A percentile compares a stretch with the other conserved stretches of the same genome.
These are phyloP conservation scores for Mrakia hoshinonis DNA, from an alignment of 768 basidiomycete species.

Conservation along the genomic window DNA sequence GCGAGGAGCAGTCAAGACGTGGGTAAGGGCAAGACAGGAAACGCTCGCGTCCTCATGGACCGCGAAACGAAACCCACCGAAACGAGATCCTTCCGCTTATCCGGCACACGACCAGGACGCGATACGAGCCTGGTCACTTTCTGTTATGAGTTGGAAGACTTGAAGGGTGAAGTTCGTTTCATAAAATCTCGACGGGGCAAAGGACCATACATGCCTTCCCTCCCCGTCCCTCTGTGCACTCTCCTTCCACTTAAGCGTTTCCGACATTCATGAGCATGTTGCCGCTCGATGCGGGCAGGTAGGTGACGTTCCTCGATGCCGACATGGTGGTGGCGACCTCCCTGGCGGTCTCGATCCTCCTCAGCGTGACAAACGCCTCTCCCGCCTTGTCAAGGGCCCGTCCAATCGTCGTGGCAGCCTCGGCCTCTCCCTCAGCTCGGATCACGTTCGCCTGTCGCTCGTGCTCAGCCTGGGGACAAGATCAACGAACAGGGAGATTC, in stretches of 20 bases:
- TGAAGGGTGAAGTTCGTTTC: no score
- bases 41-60: slow-evolving; percentile 16
- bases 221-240: background rate
- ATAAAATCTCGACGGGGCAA: background rate
- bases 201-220: background rate
- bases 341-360: slow-evolving; percentile 96
- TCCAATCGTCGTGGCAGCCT: slow-evolving; percentile 89
- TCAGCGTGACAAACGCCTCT: slow-evolving; percentile 86
- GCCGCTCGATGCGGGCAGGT: slow-evolving; percentile 70
- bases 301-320: slow-evolving; percentile 59
- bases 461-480: slow-evolving; percentile 73
- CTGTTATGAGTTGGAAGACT: no score
- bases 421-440: slow-evolving; percentile 95
- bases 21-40: slow-evolving; percentile 40
- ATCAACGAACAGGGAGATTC: background rate
- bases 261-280: slow-evolving; percentile 71
- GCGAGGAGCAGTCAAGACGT: slow-evolving; percentile 42
- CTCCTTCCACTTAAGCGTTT: background rate
- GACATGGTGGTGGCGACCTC: slow-evolving; percentile 84
- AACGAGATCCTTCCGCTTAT: no score
- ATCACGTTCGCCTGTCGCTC: slow-evolving; percentile 97
- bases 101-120: no score
- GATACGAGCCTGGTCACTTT: no score
- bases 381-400: slow-evolving; percentile 84
- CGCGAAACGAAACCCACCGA: background rate